Evolutionary conservation across 2,329 filamentous ascomycete genomes (phyloP), one percentile per base, ranked within the genome.

Genomic region (Monosporascus sp.): DNA sequence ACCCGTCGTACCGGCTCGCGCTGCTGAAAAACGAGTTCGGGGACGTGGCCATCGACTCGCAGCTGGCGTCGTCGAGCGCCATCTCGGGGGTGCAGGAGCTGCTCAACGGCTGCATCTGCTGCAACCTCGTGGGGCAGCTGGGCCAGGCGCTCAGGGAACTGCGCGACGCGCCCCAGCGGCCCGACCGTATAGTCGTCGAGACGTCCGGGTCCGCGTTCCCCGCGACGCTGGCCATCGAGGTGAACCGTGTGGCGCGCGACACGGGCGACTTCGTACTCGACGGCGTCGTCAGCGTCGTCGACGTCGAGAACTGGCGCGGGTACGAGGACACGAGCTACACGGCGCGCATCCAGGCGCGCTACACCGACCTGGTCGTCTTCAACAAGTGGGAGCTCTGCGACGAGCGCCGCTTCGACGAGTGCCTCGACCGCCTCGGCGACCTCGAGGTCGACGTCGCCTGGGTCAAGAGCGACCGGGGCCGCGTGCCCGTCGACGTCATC

Each of bases 11-110:
- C 82, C 88, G 87, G 54, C 88, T 99, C 59, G 94, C 93, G 2
- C 85, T 99, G 17, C 82, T 99, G 52, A 99, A 99, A 71, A 99
- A 99, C 73, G 94, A 99, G 74, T 97, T 97, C 71, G 94, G 94
- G 67, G 92, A 97, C 70, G 74, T 99, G 43, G 92, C 91, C 37
- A 81, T 99, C 68, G 94, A 99, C 77, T 94, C 89, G 1, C 89
- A 96, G 70, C 86, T 99, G 31, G 93, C 94, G 17, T 80, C 88
- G 0, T 88, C 88, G 15, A 83, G 83, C 49, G 86, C 92, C 57
- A 91, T 99, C 61, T 87, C 90, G 1, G 93, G 91, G 52, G 92
- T 96, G 5, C 88, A 89, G 63, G 94, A 99, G 72, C 81, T 99
- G 1, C 86, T 99, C 51, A 96, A 96, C 70, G 94, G 93, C 60